Percentiles rank a stretch among this genome's conserved stretches.
These are phyloP conservation scores for Peterozyma toletana DNA, from an alignment of 805 yeast species.

Conservation along the genomic window DNA sequence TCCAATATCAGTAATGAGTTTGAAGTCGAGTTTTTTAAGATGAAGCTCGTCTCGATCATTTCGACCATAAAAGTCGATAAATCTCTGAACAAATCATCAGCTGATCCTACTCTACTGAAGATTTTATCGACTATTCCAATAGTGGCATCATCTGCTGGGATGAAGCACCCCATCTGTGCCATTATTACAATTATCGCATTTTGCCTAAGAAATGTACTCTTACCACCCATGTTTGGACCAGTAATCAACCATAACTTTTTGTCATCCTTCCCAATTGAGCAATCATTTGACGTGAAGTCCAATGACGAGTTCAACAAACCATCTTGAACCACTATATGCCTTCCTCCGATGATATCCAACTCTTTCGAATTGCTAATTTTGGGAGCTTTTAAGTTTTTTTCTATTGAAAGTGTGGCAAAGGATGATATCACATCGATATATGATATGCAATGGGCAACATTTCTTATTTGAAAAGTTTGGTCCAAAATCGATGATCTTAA, in stretches of 20 bases:
- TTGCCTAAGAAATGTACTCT: slow-evolving; percentile 68
- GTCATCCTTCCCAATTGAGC: slow-evolving; percentile 18
- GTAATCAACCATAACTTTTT: slow-evolving; percentile 55
- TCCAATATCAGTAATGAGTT: slow-evolving; percentile 74
- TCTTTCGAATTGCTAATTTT: slow-evolving; percentile 38
- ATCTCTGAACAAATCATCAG: slow-evolving; percentile 72
- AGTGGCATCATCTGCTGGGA: slow-evolving; percentile 58
- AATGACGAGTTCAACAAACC: slow-evolving; percentile 44
- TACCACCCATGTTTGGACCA: slow-evolving; percentile 90
- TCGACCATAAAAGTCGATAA: slow-evolving; percentile 92
- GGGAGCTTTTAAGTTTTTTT: slow-evolving; percentile 63
- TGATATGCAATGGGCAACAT: slow-evolving; percentile 46
- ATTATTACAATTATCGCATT: slow-evolving; percentile 62
- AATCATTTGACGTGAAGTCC: slow-evolving; percentile 42
- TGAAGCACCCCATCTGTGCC: slow-evolving; percentile 69
- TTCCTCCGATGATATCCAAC: slow-evolving; percentile 53
- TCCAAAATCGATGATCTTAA: slow-evolving; percentile 41
- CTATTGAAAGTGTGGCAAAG: slow-evolving; percentile 66
- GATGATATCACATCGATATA: slow-evolving; percentile 67
- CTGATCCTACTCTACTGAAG: slow-evolving; percentile 77
- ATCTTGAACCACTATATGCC: slow-evolving; percentile 84
- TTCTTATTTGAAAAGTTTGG: slow-evolving; percentile 38
- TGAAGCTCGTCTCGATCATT: slow-evolving; percentile 76
- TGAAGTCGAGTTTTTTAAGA: slow-evolving; percentile 56
- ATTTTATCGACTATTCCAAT: slow-evolving; percentile 74